A percentile compares a stretch with the other conserved stretches of the same genome.
Evolutionary conservation across 768 basidiomycete species (phyloP).

Genomic region (Piloderma croceum): DNA sequence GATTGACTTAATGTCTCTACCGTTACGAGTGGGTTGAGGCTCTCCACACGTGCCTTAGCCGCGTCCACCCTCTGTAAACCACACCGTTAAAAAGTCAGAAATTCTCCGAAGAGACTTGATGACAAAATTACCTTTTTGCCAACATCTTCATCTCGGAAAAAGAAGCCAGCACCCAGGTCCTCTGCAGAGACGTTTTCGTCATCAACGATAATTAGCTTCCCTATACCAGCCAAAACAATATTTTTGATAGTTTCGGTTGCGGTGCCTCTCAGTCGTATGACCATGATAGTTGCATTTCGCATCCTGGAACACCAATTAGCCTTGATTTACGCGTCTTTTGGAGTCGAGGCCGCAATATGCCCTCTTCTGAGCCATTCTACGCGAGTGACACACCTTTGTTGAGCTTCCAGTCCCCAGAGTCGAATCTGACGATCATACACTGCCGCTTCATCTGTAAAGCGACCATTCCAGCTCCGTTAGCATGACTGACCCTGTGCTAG

Average conservation of each 20-base stretch:
- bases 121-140: slow-evolving; percentile 68
- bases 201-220: slow-evolving; percentile 82
- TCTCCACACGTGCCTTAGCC: slow-evolving; percentile 79
- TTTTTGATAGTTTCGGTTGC: slow-evolving; percentile 97
- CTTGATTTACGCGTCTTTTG: background rate
- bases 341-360: no score
- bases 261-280: slow-evolving; percentile 72
- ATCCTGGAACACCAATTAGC: slow-evolving; percentile 52
- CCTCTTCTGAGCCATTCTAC: background rate
- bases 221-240: slow-evolving; percentile 94
- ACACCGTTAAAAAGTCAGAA: slow-evolving; percentile 35
- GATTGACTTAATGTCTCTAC: slow-evolving; percentile 61
- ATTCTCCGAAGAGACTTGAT: slow-evolving; percentile 27
- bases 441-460: slow-evolving; percentile 63
- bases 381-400: slow-evolving; percentile 67
- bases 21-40: slow-evolving; percentile 86
- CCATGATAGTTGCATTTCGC: slow-evolving; percentile 87
- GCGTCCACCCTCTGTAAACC: slow-evolving; percentile 70
- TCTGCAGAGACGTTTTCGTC: slow-evolving; percentile 66
- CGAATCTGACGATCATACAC: slow-evolving; percentile 97
- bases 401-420: slow-evolving; percentile 96
- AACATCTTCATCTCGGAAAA: slow-evolving; percentile 90
- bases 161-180: slow-evolving; percentile 89
- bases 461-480: no score
- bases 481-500: no score